Base-by-base conservation (phyloP, 2,329 filamentous ascomycete species). In the Aspergillus quadrilineatus region DNA sequence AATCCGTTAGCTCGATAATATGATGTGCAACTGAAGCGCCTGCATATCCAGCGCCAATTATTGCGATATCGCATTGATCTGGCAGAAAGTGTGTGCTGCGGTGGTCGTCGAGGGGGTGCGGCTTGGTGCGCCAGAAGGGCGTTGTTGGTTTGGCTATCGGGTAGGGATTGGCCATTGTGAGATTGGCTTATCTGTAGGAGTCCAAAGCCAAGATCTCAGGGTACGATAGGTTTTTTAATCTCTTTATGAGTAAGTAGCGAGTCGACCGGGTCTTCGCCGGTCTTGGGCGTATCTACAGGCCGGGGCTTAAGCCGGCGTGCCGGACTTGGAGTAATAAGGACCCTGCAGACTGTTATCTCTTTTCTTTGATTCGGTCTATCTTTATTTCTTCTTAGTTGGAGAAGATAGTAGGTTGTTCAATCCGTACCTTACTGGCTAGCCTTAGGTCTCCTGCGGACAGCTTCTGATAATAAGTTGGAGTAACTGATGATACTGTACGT, bases 1-100 rank as follows among this genome's bases (percentile, higher is more conserved):
- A 52, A 56, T 3, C 50, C 44, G 36, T 59, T 28, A 63, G 61
- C 1, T 67, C 51, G 2, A 76, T 58, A n/a, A 75, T 71, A 61
- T 80, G 72, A 51, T 77, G 73, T 0, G 72, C 72, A 1, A 75
- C 67, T 0, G 75, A 73, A 0, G 71, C 72, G 0, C 79, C 79
- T 0, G 78, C 70, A 53, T 74, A 78, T 0, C 79, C 79, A 5
- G 75, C 72, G 0, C 79, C 79, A 3, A 80, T 69, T 17, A 81
- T 71, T 6, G 74, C 69, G 52, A 81, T 72, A 43, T 80, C 77
- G n/a, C 65, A 67, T 29, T 72, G 50, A 3, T 62, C 46, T 0
- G 78, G 78, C 0, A 80, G 63, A 7, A 61, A 59, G 3, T 70
- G 63, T 0, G 70, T 75, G 29, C 69, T 75, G n/a, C 76, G 70